Base-by-base conservation (phyloP, 495 filamentous ascomycete species). In the Peziza echinospora region DNA sequence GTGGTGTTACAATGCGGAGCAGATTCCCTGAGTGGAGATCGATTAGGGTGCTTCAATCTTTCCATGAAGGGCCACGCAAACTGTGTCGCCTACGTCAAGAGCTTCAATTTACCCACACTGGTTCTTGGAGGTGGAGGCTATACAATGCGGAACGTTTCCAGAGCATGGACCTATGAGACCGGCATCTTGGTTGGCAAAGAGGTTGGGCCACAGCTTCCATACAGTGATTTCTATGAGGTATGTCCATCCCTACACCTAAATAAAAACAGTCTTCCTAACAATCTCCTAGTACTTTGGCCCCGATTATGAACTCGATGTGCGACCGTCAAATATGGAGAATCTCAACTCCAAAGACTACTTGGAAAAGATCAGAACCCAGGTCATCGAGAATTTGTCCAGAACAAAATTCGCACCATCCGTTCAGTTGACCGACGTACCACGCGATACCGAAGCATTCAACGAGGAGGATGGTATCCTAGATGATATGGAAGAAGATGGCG, bases 201-300 rank as follows among this genome's bases (percentile, higher is more conserved):
- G 43, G 78, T 99, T 65, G 70, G 71, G 11, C 70, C 79, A 1
- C 76, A 82, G 1, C 67, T 99, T n/a, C 89, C 89, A 0, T 99
- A 81, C 60, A 96, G 93, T 47, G 89, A 99, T 56, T 99, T 96
- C 60, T 99, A 99, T 61, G 86, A 94, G 64, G 85, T 89, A 71
- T 63, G 69, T 59, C 19, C 41, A 24, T 24, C 5, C 44, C 45
- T 1, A 21, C 21, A 41, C 2, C 6, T 13, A 21, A 1, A 6
- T 21, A 23, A 10, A 50, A 1, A 62, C n/a, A n/a, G 28, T 50
- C 42, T 26, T 16, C 25, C 21, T 40, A 49, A 47, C 52, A 34
- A 63, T 69, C 57, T 28, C n/a, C 16, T 40, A 93, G 82, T 96
- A 99, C 57, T 99, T 93, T 56, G 86, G 80, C 6, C 89, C 89